Conservation (phyloP, 1,284 basidiomycete genomes). For the Pseudozyma thailandica region DNA sequence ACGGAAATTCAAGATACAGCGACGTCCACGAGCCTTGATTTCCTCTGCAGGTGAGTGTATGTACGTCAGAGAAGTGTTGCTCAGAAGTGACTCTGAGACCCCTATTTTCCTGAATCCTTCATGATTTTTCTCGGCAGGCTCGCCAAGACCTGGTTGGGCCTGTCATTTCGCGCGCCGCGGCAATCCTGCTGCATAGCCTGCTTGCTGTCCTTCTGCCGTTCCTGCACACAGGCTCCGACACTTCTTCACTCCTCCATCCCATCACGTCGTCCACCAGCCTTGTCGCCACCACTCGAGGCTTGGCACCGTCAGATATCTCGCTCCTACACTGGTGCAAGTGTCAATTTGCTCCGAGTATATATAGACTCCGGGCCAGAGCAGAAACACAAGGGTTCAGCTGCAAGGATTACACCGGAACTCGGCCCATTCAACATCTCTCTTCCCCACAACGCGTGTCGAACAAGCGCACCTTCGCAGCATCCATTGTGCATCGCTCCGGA, state of each 20-base stretch:
- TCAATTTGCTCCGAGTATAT: too few relatives aligned
- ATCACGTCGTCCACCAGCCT: not conserved
- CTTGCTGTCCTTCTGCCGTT: not conserved
- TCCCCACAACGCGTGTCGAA: constrained; percentile 1
- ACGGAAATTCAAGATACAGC: not conserved
- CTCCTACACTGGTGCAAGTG: too few relatives aligned
- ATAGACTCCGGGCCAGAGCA: too few relatives aligned
- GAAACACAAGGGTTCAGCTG: not conserved
- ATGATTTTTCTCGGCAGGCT: constrained; percentile 5
- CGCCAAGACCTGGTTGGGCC: constrained; percentile 12
- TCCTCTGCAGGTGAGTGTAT: too few relatives aligned
- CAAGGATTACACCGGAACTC: not conserved
- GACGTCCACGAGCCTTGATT: not conserved
- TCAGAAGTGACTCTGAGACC: not conserved
- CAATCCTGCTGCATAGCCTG: not conserved
- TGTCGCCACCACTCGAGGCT: constrained; percentile 1
- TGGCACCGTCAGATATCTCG: too few relatives aligned
- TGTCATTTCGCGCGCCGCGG: constrained; percentile 3
- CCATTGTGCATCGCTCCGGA: constrained; percentile 2
- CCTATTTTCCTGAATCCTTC: not conserved
- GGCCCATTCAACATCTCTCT: constrained; percentile 17
- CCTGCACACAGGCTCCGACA: not conserved
- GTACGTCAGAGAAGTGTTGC: not conserved
- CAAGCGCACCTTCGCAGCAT: constrained; percentile 2
- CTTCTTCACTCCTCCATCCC: not conserved